Evolutionary conservation across 768 basidiomycete genomes (phyloP), one percentile per base, ranked within the genome.

Genomic region (Hortiboletus campestris): DNA sequence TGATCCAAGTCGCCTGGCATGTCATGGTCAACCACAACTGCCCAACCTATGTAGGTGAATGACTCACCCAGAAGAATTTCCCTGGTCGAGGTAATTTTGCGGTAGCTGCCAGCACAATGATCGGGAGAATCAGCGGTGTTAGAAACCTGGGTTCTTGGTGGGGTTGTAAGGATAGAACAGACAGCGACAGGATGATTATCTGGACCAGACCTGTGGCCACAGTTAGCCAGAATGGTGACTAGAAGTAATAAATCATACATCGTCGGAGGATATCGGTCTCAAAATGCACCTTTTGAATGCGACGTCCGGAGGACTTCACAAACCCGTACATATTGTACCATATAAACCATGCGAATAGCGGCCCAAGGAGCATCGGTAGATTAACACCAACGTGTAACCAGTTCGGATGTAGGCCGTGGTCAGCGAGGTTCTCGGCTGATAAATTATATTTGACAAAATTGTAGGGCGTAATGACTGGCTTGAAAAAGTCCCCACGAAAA

Each of bases 81-180:
- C 72, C 65, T 4, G 61, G 63, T n/a, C 59, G 59, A n/a, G 70
- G 56, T 12, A 60, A 51, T n/a, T 64, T 63, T 22, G 65, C 57
- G 11, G 69, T 71, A 17, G 60, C 56, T 10, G 60, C 62, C 7
- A 76, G 54, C 4, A 74, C 50, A 19, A 75, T 63, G 45, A 67
- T 60, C 25, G 70, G 72, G 14, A 72, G 64, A 29, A 77, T 54
- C 19, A 77, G 61, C 3, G 76, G 76, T 0, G 44, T 64, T 22
- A 77, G 62, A 49, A 77, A 76, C 29, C 76, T 71, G 0, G 72
- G 70, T 57, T 77, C 76, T 51, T 77, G 74, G 39, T 77, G 75
- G 0, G 75, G 74, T 32, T 74, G 72, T 35, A 64, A 43, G 2
- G 73, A 76, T 19, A 77, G 52, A 9, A 69, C 46, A 6, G 54